These are phyloP conservation scores for Phyllosticta citribraziliensis DNA, from an alignment of 2,329 filamentous ascomycete species.

Conservation along the genomic window DNA sequence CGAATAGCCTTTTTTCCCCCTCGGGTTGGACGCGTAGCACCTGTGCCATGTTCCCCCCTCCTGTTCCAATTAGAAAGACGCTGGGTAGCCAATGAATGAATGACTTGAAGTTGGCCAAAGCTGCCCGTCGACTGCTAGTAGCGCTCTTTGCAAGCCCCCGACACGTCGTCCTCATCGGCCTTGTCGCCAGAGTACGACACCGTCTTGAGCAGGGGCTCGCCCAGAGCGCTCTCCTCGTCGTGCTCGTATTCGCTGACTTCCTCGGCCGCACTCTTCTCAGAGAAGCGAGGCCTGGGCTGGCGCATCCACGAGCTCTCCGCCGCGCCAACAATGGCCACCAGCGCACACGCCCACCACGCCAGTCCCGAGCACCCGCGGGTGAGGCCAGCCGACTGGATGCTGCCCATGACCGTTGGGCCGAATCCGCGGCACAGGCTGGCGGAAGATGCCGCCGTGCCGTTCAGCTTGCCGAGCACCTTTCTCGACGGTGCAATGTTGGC, in stretches of 20 bases:
- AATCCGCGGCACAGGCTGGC: constrained; percentile 83
- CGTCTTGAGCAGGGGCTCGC: constrained; percentile 14
- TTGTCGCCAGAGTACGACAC: constrained; percentile 4
- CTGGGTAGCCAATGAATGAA: neutral
- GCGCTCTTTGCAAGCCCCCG: constrained; percentile 2
- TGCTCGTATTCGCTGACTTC: constrained; percentile 14
- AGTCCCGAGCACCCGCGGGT: constrained; percentile 74
- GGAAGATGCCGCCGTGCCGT: constrained; percentile 82
- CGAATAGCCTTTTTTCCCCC: constrained; percentile 2
- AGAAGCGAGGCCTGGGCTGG: constrained; percentile 42
- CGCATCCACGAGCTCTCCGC: constrained; percentile 66
- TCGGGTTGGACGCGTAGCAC: neutral
- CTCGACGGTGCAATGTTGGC: constrained; percentile 80
- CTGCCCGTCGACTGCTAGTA: neutral
- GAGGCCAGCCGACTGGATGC: constrained; percentile 73
- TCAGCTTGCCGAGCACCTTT: constrained; percentile 80
- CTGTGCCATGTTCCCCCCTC: neutral
- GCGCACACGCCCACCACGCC: constrained; percentile 84
- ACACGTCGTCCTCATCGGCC: constrained; percentile 6
- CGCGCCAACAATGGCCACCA: constrained; percentile 66
- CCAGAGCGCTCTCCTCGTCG: constrained; percentile 23
- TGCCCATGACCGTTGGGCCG: constrained; percentile 77
- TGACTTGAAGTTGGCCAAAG: neutral
- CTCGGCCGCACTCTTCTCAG: constrained; percentile 11
- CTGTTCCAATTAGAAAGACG: neutral